Evolutionary conservation across 495 filamentous ascomycete genomes (phyloP).

Genomic region (Polyplosphaeria fusca): DNA sequence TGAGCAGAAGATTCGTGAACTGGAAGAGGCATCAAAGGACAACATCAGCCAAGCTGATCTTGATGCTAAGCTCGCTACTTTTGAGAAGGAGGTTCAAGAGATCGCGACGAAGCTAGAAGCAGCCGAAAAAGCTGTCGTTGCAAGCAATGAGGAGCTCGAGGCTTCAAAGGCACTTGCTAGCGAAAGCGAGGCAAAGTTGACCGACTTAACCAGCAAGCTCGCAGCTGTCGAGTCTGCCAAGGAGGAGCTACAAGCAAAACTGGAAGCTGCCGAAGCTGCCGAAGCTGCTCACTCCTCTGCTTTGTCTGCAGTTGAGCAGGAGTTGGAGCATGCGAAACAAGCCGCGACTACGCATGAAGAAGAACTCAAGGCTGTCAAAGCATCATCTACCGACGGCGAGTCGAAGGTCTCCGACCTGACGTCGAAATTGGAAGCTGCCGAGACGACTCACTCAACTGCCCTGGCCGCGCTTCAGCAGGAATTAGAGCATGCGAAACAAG

Average conservation of each 20-base stretch:
- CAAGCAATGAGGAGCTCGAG: conserved; percentile 4
- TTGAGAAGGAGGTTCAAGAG: background rate
- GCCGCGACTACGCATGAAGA: background rate
- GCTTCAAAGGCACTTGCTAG: background rate
- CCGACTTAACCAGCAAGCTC: conserved; percentile 10
- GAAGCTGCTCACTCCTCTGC: background rate
- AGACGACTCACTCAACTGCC: background rate
- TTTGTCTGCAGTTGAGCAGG: background rate
- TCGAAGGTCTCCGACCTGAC: background rate
- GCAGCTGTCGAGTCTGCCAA: conserved; percentile 5
- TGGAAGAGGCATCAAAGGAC: conserved; percentile 1
- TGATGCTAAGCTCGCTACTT: background rate
- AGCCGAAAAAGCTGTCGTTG: background rate
- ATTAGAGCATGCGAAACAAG: conserved; percentile 25
- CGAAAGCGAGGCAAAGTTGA: background rate
- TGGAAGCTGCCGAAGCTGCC: background rate
- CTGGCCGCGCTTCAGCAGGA: background rate
- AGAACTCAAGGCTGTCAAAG: background rate
- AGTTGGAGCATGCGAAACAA: background rate
- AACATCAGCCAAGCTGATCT: background rate
- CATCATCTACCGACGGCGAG: background rate
- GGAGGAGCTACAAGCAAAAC: background rate
- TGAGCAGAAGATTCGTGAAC: background rate
- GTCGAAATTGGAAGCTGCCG: background rate
- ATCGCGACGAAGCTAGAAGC: conserved; percentile 5